Conservation (phyloP, 176 grass and related monocot genomes). For the Triticum monococcum region DNA sequence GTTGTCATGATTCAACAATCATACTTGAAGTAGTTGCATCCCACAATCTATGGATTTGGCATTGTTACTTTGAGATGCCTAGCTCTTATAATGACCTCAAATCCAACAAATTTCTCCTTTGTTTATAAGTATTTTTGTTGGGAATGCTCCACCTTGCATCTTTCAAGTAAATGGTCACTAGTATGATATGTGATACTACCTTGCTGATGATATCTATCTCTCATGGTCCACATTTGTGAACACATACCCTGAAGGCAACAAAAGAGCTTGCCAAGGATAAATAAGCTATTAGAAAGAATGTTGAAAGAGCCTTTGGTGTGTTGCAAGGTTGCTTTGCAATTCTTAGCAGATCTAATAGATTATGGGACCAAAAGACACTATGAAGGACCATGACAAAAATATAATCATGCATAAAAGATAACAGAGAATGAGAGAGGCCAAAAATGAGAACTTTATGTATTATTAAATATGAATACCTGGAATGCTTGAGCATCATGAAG, state of each 20-base stretch:
- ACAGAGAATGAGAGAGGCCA: not conserved
- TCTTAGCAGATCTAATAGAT: not conserved
- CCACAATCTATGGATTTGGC: not conserved
- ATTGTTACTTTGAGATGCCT: not conserved
- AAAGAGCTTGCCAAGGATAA: not conserved
- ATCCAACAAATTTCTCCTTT: not conserved
- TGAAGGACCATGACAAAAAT: not conserved
- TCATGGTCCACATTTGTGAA: not conserved
- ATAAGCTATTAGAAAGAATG: not conserved
- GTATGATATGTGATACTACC: not conserved
- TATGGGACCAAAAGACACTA: not conserved
- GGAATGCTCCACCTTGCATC: not conserved
- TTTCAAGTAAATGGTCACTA: not conserved
- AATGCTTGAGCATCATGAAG: not conserved
- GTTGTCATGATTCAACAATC: not conserved
- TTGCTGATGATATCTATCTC: not conserved
- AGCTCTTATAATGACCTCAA: not conserved
- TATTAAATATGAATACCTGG: not conserved
- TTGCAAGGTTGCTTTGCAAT: not conserved
- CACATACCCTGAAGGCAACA: not conserved
- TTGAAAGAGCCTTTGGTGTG: not conserved
- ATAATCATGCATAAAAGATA: not conserved
- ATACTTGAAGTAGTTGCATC: not conserved
- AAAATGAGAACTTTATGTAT: not conserved
- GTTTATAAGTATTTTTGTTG: not conserved